Base-by-base conservation (phyloP, 2,329 filamentous ascomycete genomes). In the Basipetospora chlamydospora region DNA sequence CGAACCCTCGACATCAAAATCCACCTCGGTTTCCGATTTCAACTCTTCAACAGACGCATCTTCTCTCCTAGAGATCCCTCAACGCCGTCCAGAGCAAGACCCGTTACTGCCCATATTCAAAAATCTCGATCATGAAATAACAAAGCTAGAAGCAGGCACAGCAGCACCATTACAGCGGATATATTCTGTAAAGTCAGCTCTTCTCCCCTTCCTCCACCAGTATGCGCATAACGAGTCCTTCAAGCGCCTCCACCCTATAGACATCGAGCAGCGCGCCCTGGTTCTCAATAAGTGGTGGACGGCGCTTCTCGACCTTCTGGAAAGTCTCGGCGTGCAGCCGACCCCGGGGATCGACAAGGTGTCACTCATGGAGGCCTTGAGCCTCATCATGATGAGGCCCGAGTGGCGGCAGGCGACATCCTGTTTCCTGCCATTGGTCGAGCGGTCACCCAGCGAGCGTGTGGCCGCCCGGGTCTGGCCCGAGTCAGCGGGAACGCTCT, bases 241-340 rank as follows among this genome's bases (percentile, higher is more conserved):
- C 47, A 60, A 57, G 41, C 52, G 53, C 12, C 62, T 94, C 31
- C 63, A 71, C n/a, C 67, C 83, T 2, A 84, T 93, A 58, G 84
- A 93, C 51, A 58, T 94, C 30, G 86, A 95, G 48, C 72, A 80
- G 25, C 71, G 87, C 41, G 72, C 80, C 2, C 76, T 75, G 30
- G 83, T 92, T 33, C 60, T 94, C 40, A 84, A 90, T 53, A 87
- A 83, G 51, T 95, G 87, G 87, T 95, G 87, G 87, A 78, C 68
- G 29, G 77, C 73, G 2, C 62, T 94, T 26, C 59, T 94, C 39
- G 85, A 90, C 41, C 75, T 93, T 63, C 69, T 94, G 17, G 77
- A 86, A 44, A 80, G 80, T 22, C 70, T 72, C 5, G 44, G 58
- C 39, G 56, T 66, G 34, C 80, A 85, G 47, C 78, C 80, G 3